A percentile compares a stretch with the other conserved stretches of the same genome.
Conservation (phyloP, 164 flowering plant species). For the Annona squamosa region DNA sequence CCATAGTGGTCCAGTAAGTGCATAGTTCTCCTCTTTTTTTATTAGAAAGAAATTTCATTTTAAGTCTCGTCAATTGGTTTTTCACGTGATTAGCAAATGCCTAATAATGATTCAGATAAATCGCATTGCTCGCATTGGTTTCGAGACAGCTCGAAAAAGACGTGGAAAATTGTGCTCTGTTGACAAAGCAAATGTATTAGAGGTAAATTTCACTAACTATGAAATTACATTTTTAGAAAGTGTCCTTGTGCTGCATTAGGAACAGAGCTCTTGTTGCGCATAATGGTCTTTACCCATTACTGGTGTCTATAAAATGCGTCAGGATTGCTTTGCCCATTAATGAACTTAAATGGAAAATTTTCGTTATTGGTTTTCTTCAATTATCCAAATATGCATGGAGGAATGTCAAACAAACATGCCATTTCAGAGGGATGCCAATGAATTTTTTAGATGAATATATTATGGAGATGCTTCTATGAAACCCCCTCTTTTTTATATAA, state of each 20-base stretch:
- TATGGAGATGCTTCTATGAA: too few species aligned
- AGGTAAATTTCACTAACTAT: constrained; percentile 38
- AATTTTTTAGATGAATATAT: too few species aligned
- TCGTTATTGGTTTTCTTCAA: not conserved
- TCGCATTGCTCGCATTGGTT: constrained; percentile 93
- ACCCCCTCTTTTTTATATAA: too few species aligned
- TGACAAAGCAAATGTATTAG: constrained; percentile 99
- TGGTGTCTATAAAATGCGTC: too few species aligned
- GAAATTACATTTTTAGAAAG: not conserved
- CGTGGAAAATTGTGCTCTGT: constrained; percentile 88
- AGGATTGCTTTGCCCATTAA: too few species aligned
- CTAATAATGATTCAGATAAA: constrained; percentile 48
- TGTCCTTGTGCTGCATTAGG: not conserved
- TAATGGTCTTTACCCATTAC: not conserved
- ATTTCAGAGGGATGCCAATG: not conserved
- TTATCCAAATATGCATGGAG: not conserved
- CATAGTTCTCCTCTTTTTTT: not conserved
- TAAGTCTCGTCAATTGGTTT: not conserved
- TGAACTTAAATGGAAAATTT: too few species aligned
- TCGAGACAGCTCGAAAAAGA: constrained; percentile 87
- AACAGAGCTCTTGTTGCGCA: not conserved
- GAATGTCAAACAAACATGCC: not conserved
- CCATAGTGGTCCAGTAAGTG: not conserved
- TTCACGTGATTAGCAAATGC: not conserved
- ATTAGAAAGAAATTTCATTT: too few species aligned